Evolutionary conservation across 495 filamentous ascomycete genomes (phyloP), one percentile per base, ranked within the genome.

Genomic region (Aspergillus affinis): DNA sequence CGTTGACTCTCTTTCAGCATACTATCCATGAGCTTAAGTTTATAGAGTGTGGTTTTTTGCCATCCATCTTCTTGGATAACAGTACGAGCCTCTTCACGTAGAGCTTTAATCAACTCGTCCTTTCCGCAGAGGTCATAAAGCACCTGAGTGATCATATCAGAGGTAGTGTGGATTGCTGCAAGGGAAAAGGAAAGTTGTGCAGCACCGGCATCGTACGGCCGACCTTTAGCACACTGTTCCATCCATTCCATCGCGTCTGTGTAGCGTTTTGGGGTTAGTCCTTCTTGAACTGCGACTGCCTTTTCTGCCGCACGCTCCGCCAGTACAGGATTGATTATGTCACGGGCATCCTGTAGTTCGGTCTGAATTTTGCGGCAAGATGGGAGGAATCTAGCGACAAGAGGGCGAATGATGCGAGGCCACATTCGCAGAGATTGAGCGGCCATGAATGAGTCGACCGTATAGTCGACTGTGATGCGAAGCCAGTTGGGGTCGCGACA

Each of bases 401-500:
- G 12, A 0, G 65, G 63, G 2, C 67, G 68, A 9, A 73, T 18
- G 17, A 68, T 50, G 5, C 26, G 20, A 6, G 76, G 73, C 32
- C 70, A 65, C 1, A 61, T 9, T 7, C 61, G 26, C 12, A 78
- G 57, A 0, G 47, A n/a, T 5, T 58, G 18, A 0, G 57, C 57
- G 2, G 72, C 68, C 6, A 44, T 26, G 45, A 79, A 72, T 6
- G 77, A 53, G 48, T 81, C 70, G 4, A 81, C 27, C 0, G 84
- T 83, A 63, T 82, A 85, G 21, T 73, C 73, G 59, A 81, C 73
- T 2, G 79, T 78, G 6, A 77, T 71, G 5, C 74, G 65, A 3
- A 86, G 65, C 72, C 85, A 88, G 12, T 81, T 75, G 47, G 77
- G 72, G 10, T 81, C 68, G 8, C 79, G 77, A 59, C 80, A 81